Percentiles rank a stretch among this genome's conserved stretches.
These are phyloP conservation scores for Penicillium griseofulvum DNA, from an alignment of 2,329 filamentous ascomycete genomes.

Conservation along the genomic window DNA sequence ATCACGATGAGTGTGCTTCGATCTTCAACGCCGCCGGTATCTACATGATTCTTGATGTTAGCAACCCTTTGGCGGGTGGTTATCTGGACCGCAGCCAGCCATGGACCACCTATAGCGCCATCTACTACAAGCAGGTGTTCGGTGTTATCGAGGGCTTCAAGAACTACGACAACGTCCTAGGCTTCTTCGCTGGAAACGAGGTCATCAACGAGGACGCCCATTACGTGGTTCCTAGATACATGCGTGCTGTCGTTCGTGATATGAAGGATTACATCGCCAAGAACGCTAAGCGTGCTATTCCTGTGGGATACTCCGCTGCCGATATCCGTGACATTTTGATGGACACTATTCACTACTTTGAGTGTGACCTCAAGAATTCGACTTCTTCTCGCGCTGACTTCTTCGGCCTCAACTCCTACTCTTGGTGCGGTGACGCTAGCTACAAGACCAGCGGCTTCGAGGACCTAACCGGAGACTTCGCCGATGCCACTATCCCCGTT, in stretches of 20 bases:
- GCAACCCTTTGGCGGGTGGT: conserved; percentile 57
- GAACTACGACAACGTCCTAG: conserved; percentile 62
- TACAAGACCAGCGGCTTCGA: conserved; percentile 57
- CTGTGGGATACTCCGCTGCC: conserved; percentile 67
- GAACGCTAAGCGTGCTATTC: conserved; percentile 57
- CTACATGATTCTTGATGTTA: conserved; percentile 66
- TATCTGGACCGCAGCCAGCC: conserved; percentile 58
- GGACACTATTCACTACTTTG: conserved; percentile 61
- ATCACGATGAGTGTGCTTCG: conserved; percentile 61
- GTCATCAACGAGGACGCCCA: conserved; percentile 63
- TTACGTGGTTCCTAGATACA: conserved; percentile 56
- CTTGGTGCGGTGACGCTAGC: conserved; percentile 62
- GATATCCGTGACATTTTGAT: conserved; percentile 61
- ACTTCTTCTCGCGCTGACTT: conserved; percentile 59
- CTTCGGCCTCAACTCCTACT: conserved; percentile 67
- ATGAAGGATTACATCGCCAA: conserved; percentile 66
- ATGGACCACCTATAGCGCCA: conserved; percentile 53
- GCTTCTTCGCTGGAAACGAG: conserved; percentile 67
- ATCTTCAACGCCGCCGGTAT: conserved; percentile 67
- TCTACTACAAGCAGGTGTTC: conserved; percentile 60
- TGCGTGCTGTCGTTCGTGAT: conserved; percentile 63
- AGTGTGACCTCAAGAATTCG: conserved; percentile 52
- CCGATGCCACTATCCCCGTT: conserved; percentile 57
- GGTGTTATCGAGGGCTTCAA: conserved; percentile 66
- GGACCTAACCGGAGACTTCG: conserved; percentile 57